These are phyloP conservation scores for Avena sativa DNA, from an alignment of 176 grass and related monocot genomes.

Conservation along the genomic window DNA sequence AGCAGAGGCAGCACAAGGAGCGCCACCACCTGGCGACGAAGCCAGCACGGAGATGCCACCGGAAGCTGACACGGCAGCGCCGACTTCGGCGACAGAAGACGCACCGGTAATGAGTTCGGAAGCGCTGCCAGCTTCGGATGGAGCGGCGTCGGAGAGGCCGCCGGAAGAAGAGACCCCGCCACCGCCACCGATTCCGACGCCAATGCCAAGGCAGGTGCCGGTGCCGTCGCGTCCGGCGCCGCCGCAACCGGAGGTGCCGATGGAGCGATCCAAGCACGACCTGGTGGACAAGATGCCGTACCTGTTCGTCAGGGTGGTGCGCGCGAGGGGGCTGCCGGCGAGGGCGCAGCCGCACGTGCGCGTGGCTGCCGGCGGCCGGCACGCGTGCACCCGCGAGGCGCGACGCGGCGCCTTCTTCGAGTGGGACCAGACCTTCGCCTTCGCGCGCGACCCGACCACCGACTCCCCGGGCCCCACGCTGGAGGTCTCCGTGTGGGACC, in stretches of 20 bases:
- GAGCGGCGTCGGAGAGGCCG: constrained; percentile 25
- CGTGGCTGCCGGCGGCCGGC: constrained; percentile 59
- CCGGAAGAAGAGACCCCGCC: constrained; percentile 28
- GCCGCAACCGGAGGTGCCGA: constrained; percentile 47
- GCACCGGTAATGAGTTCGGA: constrained; percentile 7
- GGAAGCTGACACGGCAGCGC: constrained; percentile 10
- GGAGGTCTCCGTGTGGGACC: constrained; percentile 86
- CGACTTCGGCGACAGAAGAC: constrained; percentile 19
- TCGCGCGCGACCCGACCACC: constrained; percentile 58
- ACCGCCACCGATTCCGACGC: constrained; percentile 13
- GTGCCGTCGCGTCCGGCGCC: constrained; percentile 29
- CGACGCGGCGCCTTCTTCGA: constrained; percentile 77
- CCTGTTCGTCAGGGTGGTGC: constrained; percentile 83
- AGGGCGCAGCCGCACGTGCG: constrained; percentile 75
- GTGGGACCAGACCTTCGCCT: constrained; percentile 94
- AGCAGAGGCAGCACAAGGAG: neutral
- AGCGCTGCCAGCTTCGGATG: constrained; percentile 8
- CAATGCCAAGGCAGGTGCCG: constrained; percentile 40
- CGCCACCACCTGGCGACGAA: constrained; percentile 8
- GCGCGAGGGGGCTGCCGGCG: constrained; percentile 60
- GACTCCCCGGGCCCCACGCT: constrained; percentile 64
- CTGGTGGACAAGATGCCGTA: constrained; percentile 98
- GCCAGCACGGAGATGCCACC: constrained; percentile 10
- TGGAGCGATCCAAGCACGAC: constrained; percentile 72
- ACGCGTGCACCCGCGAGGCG: constrained; percentile 62